Base-by-base conservation (phyloP, 331 rosid species). In the Malus hybrid region DNA sequence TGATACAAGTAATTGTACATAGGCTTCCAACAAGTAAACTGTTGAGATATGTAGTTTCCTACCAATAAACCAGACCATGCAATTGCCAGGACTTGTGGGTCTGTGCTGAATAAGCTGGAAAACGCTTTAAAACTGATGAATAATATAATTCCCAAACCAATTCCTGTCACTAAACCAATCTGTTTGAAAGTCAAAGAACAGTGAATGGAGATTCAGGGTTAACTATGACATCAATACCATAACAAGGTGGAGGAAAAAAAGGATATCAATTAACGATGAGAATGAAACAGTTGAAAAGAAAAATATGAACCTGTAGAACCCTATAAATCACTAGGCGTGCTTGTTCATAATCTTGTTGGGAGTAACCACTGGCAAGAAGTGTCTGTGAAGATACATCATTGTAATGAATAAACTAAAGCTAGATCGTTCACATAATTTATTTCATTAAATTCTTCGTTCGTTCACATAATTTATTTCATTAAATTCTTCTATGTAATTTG, bases 41-140 rank as follows among this genome's bases (percentile, higher is more conserved):
- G 26, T 62, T 70, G 58, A 42, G 56, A 39, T 42, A 71, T 62
- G 62, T 20, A 70, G 71, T 74, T 79, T 78, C 96, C 82, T 87
- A 94, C 99, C 93, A 79, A 75, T 80, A 87, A 29, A 72, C 97
- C 99, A 55, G 99, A 88, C 80, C 34, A 87, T 36, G 99, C 89
- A 81, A 89, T 86, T 44, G 64, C 80, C 70, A 90, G 80, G 83
- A 94, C 99, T 75, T 90, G 87, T 14, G 91, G 74, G 72, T 94
- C 97, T 42, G 92, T 78, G 83, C 81, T 94, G 77, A 92, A 94
- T 79, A 94, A 80, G 84, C 87, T 81, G 77, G 90, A 85, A 84
- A 94, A 87, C 14, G 91, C 79, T 82, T 84, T 90, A 79, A 90
- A 94, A 46, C 97, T 91, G 66, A 88, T 48, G 75, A 94, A 92